Evolutionary conservation across 495 filamentous ascomycete species (phyloP), one percentile per base, ranked within the genome.

Genomic region (Trypethelium eluteriae): DNA sequence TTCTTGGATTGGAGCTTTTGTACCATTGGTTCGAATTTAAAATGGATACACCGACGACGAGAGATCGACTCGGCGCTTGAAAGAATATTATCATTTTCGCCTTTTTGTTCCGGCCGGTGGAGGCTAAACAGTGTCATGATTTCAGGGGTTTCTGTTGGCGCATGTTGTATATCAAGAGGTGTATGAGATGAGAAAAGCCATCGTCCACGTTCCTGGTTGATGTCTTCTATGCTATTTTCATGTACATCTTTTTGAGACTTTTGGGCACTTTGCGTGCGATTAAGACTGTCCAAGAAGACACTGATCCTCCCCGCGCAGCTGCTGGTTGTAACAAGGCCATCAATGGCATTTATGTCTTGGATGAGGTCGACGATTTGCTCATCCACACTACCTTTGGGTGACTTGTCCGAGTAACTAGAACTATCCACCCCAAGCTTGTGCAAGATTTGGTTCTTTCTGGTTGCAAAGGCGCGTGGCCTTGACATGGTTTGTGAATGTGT

Each of bases 21-120:
- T 82, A 94, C 93, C 91, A 98, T 90, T 39, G 93, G 90, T 74
- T 96, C 93, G 72, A 93, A 96, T 75, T 94, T 93, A 79, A 96
- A 89, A 74, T 91, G 91, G 49, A 96, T 84, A 71, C 91, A 81
- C 68, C 89, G 83, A 63, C 74, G 75, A 53, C 78, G n/a, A 16
- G 49, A 5, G 18, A 59, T 59, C 6, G 5, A 35, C 14, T 36
- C 5, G 7, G 7, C 7, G 53, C 53, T 36, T 59, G 53, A 14
- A 59, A 7, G 7, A 7, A 34, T 6, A 59, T 3, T 35, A 18
- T 34, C 36, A 5, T 14, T 7, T 34, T 18, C 36, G 5, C 32
- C 18, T 2, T 18, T 7, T 3, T 59, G 53, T 0, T 36, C 53
- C 36, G 2, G 53, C 2, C 53, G 7, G 5, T 14, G 10, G 32